phyloP scores from a whole-genome alignment of 2,329 filamentous ascomycete species.

The Cladophialophora chaetospira region DNA sequence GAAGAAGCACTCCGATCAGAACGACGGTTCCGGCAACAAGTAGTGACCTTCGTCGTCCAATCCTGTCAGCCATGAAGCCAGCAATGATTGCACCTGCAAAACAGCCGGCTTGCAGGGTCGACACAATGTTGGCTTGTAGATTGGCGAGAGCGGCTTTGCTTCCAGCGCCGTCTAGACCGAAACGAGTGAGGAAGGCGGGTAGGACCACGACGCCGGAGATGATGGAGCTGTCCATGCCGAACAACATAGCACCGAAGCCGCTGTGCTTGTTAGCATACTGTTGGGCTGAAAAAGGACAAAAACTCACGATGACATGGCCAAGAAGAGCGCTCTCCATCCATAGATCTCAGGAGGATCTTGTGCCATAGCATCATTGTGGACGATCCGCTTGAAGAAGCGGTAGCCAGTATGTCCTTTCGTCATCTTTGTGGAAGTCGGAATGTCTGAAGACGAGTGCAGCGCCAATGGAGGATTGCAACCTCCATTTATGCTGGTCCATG shows the following conservation, averaged over 20 bases:
- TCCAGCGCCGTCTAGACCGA: constrained; percentile 11
- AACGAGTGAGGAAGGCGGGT: constrained; percentile 12
- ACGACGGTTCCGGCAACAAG: constrained; percentile 54
- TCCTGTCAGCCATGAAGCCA: constrained; percentile 43
- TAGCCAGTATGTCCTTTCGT: constrained; percentile 3
- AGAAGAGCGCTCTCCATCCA: constrained; percentile 66
- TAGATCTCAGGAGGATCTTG: constrained; percentile 67
- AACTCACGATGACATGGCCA: no score
- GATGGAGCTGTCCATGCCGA: constrained; percentile 67
- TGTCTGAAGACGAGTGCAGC: not conserved
- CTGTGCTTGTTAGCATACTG: no score
- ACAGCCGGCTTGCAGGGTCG: constrained; percentile 68
- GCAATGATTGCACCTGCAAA: constrained; percentile 64
- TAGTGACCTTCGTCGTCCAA: constrained; percentile 58
- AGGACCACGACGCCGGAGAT: constrained; percentile 57
- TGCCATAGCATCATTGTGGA: constrained; percentile 72
- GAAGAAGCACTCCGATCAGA: constrained; percentile 47
- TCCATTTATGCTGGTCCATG: not conserved
- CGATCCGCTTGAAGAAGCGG: constrained; percentile 55
- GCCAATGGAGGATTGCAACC: not conserved
- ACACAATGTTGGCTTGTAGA: constrained; percentile 68
- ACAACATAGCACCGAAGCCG: constrained; percentile 70
- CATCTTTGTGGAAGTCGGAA: not conserved
- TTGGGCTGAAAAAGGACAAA: no score
- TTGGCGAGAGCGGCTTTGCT: constrained; percentile 51